Evolutionary conservation across 306 rosid genomes (phyloP).

Genomic region (Hylodesmum podocarpum): DNA sequence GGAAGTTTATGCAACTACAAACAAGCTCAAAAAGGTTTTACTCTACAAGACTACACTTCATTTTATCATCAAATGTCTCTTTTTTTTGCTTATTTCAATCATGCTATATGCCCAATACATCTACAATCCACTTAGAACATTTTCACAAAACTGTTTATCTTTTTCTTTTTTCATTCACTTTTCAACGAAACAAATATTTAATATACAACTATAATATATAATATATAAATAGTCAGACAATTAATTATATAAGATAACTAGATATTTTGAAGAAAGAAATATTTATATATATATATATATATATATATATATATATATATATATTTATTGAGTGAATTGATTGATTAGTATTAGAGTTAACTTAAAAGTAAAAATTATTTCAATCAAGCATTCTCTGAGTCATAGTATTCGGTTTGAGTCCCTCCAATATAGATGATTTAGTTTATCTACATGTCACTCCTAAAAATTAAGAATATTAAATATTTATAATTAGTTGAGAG

Average conservation of each 20-base stretch:
- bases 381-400: too few species aligned
- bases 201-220: too few species aligned
- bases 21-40: slow-evolving; percentile 76
- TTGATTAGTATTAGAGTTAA: too few species aligned
- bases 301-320: too few species aligned
- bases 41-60: not conserved
- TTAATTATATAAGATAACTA: too few species aligned
- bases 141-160: not conserved
- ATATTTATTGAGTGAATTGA: too few species aligned
- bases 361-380: too few species aligned
- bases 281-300: too few species aligned
- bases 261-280: too few species aligned
- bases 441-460: not conserved
- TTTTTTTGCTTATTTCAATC: not conserved
- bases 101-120: not conserved
- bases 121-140: not conserved
- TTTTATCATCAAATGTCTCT: not conserved
- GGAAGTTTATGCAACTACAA: slow-evolving; percentile 57
- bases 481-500: not conserved
- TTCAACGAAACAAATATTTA: too few species aligned
- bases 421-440: not conserved
- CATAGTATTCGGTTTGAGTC: too few species aligned
- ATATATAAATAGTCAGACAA: too few species aligned
- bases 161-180: not conserved
- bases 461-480: not conserved